Conservation (phyloP, 225 moss, liverwort and hornwort genomes). For the Anthoceros angustus region DNA sequence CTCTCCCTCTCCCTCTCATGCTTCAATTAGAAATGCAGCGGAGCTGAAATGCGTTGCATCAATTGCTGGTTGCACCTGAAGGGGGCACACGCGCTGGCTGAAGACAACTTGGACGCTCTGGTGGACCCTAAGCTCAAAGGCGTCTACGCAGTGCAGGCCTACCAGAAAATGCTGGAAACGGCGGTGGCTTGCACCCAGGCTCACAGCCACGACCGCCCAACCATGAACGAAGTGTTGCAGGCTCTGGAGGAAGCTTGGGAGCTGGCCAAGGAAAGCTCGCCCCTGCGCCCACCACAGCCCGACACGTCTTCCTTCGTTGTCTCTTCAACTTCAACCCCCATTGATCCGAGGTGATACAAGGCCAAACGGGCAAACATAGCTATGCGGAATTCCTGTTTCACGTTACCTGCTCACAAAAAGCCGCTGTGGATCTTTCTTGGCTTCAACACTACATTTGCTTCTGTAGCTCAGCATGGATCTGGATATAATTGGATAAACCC, state of each 20-base stretch:
- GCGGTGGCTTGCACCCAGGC: constrained; percentile 12
- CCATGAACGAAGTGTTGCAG: constrained; percentile 12
- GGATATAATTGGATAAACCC: too few species aligned
- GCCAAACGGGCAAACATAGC: background rate
- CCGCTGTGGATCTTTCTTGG: too few species aligned
- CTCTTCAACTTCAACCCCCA: background rate
- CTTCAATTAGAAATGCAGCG: background rate
- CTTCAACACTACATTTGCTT: background rate
- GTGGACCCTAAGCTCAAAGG: constrained; percentile 15
- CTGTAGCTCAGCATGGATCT: background rate
- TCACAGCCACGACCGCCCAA: constrained; percentile 4
- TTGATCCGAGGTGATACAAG: background rate
- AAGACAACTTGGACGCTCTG: constrained; percentile 7
- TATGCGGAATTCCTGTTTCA: too few species aligned
- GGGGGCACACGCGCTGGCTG: constrained; percentile 6
- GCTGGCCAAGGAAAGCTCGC: constrained; percentile 7
- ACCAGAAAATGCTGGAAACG: constrained; percentile 9
- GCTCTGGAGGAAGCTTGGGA: constrained; percentile 13
- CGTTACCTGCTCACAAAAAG: too few species aligned
- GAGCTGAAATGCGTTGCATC: background rate
- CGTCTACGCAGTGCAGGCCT: constrained; percentile 9
- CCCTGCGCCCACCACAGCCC: background rate
- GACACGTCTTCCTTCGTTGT: background rate
- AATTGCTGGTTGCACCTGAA: background rate
- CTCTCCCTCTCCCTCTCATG: background rate